Evolutionary conservation across 2,329 filamentous ascomycete species (phyloP).

Genomic region (Alternaria alternata): DNA sequence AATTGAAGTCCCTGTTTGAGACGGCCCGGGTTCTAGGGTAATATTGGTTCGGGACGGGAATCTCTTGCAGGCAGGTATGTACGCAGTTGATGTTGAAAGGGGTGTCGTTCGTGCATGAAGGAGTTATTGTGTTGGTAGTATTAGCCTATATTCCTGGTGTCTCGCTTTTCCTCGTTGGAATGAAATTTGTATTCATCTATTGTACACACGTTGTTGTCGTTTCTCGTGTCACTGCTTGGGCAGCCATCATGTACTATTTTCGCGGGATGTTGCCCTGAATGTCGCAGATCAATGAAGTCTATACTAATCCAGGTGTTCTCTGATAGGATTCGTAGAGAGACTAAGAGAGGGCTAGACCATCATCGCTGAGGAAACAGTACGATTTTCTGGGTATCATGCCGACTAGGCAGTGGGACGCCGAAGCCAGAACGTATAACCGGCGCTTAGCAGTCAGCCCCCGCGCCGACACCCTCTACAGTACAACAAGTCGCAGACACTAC

Average conservation of each 20-base stretch:
- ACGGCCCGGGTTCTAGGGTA: too few species aligned
- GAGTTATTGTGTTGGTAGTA: background rate
- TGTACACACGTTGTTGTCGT: too few species aligned
- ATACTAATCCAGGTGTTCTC: background rate
- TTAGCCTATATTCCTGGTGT: background rate
- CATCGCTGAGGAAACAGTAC: background rate
- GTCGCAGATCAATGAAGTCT: background rate
- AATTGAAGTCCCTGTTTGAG: background rate
- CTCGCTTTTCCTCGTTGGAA: background rate
- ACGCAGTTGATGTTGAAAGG: background rate
- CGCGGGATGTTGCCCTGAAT: background rate
- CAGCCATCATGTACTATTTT: background rate
- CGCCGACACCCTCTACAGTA: background rate
- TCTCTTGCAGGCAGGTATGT: background rate
- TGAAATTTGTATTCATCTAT: too few species aligned
- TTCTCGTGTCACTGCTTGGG: too few species aligned
- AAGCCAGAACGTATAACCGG: background rate
- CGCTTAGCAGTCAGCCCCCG: background rate
- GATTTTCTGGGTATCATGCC: background rate
- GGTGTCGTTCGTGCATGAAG: background rate
- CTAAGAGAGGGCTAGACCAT: background rate
- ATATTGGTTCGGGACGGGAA: background rate
- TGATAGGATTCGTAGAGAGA: background rate
- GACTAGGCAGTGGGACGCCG: background rate
- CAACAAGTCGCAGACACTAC: background rate